Conservation (phyloP, 129 eudicot species). For the Lactuca sativa region DNA sequence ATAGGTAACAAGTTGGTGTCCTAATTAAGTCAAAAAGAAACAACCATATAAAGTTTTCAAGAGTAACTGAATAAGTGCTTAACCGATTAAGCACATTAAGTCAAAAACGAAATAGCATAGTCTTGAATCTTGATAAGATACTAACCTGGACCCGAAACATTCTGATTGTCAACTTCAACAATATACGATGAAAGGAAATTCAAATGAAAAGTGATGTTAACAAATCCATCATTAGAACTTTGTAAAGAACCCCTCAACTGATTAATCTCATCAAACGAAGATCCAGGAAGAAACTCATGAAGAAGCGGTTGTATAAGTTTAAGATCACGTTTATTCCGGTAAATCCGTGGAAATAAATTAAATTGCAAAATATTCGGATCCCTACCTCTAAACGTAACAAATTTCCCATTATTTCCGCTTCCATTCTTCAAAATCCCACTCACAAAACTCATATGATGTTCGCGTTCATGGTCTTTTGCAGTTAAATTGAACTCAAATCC, state of each 20-base stretch:
- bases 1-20: too few species aligned
- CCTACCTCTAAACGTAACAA: slow-evolving; percentile 71
- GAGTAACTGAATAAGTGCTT: too few species aligned
- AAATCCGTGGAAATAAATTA: slow-evolving; percentile 73
- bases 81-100: too few species aligned
- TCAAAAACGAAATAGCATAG: too few species aligned
- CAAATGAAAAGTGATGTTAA: slow-evolving; percentile 68
- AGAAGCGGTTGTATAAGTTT: slow-evolving; percentile 90
- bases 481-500: slow-evolving; percentile 86
- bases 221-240: slow-evolving; percentile 57
- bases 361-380: slow-evolving; percentile 71
- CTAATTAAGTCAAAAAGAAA: too few species aligned
- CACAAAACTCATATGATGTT: slow-evolving; percentile 66
- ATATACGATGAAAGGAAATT: slow-evolving; percentile 73
- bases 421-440: slow-evolving; percentile 72
- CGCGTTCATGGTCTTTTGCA: slow-evolving; percentile 50
- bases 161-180: slow-evolving; percentile 76
- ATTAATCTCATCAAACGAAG: slow-evolving; percentile 54
- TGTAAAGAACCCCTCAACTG: slow-evolving; percentile 63
- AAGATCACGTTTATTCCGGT: slow-evolving; percentile 58
- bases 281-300: slow-evolving; percentile 88
- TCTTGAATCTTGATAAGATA: slow-evolving; percentile 9
- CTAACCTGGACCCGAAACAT: slow-evolving; percentile 78
- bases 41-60: too few species aligned
- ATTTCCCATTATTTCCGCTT: slow-evolving; percentile 42